A percentile compares a stretch with the other conserved stretches of the same genome.
Evolutionary conservation across 2,329 filamentous ascomycete species (phyloP).

Genomic region (Fusarium acutatum): DNA sequence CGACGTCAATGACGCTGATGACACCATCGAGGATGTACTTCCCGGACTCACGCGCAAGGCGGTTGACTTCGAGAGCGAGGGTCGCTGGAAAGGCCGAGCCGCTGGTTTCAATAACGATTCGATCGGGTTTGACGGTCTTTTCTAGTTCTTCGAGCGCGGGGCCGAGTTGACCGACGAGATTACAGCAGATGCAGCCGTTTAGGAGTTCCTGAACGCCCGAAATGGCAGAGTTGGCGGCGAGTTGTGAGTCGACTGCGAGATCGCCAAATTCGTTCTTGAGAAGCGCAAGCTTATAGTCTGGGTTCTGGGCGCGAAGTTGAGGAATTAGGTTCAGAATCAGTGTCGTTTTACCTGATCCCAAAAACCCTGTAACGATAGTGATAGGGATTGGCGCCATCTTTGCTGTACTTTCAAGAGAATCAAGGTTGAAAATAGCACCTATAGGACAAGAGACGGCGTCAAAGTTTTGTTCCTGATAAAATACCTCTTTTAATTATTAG

Average conservation of each 20-base stretch:
- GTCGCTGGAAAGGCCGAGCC: slow-evolving; percentile 90
- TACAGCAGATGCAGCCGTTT: slow-evolving; percentile 98
- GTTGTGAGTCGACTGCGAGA: slow-evolving; percentile 89
- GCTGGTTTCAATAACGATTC: slow-evolving; percentile 93
- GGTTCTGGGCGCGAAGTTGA: slow-evolving; percentile 79
- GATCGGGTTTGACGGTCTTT: slow-evolving; percentile 68
- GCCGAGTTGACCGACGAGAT: slow-evolving; percentile 90
- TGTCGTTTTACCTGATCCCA: slow-evolving; percentile 96
- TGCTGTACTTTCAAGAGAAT: background rate
- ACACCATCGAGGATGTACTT: slow-evolving; percentile 85
- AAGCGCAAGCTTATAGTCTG: slow-evolving; percentile 85
- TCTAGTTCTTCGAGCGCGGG: slow-evolving; percentile 81
- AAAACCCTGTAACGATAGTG: slow-evolving; percentile 95
- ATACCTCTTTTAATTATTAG: slow-evolving; percentile 30
- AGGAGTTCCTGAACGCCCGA: slow-evolving; percentile 91
- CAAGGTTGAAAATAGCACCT: background rate
- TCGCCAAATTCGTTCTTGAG: slow-evolving; percentile 99
- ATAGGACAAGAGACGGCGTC: background rate
- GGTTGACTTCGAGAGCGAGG: slow-evolving; percentile 88
- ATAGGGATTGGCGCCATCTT: slow-evolving; percentile 79
- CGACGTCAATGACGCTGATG: slow-evolving; percentile 88
- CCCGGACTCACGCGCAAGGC: slow-evolving; percentile 73
- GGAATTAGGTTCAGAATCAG: slow-evolving; percentile 93
- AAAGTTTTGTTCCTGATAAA: slow-evolving; percentile 22
- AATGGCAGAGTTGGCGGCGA: slow-evolving; percentile 83